Evolutionary conservation across 495 filamentous ascomycete genomes (phyloP).

Genomic region (Polyplosphaeria fusca): DNA sequence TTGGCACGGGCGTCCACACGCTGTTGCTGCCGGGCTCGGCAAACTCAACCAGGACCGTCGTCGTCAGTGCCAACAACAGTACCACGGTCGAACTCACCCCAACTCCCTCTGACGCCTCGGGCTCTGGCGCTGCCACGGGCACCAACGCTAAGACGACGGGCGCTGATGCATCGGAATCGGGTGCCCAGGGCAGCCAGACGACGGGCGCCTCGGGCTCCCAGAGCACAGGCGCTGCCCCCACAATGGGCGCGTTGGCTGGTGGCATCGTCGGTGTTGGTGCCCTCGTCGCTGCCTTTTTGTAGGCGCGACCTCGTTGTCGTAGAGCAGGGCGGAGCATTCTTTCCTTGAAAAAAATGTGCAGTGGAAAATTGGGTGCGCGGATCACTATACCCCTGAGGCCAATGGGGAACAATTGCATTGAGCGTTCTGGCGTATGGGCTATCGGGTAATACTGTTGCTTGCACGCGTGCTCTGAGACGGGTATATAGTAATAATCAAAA

Average conservation of each 20-base stretch:
- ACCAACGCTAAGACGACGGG: slow-evolving; percentile 3
- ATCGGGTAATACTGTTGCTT: no score
- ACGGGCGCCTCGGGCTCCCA: background rate
- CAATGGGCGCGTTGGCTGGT: slow-evolving; percentile 20
- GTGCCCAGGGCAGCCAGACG: slow-evolving; percentile 2
- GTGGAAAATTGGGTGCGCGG: background rate
- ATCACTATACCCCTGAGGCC: background rate
- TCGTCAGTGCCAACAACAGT: slow-evolving; percentile 33
- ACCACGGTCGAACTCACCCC: slow-evolving; percentile 23
- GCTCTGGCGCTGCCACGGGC: slow-evolving; percentile 2
- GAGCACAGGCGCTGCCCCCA: slow-evolving; percentile 26
- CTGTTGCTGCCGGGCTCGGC: slow-evolving; percentile 12
- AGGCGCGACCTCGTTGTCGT: slow-evolving; percentile 5
- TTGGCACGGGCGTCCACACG: slow-evolving; percentile 36
- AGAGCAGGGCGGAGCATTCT: slow-evolving; percentile 1
- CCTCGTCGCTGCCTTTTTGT: slow-evolving; percentile 21
- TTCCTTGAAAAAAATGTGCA: background rate
- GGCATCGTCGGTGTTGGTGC: slow-evolving; percentile 17
- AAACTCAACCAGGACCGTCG: slow-evolving; percentile 27
- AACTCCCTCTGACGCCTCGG: background rate
- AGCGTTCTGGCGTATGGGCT: background rate
- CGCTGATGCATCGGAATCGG: slow-evolving; percentile 8
- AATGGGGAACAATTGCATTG: background rate
- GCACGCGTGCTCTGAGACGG: no score
- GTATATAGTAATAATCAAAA: no score